These are phyloP conservation scores for Cercophora sp. DNA, from an alignment of 495 filamentous ascomycete genomes.

Conservation along the genomic window DNA sequence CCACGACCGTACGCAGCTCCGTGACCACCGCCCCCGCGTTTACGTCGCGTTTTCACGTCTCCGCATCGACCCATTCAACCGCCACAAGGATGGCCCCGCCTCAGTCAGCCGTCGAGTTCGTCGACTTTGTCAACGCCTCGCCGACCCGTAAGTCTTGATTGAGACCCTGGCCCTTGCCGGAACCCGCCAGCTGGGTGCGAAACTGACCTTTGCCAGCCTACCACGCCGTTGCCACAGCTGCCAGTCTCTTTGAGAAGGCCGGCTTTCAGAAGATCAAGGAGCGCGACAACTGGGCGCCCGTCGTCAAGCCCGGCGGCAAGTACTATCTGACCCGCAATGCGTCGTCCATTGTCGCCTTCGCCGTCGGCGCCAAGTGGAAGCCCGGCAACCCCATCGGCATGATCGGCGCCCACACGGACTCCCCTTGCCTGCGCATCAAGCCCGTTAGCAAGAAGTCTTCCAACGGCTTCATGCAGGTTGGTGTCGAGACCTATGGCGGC, in stretches of 20 bases:
- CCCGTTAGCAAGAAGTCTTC: constrained; percentile 80
- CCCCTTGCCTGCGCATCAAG: constrained; percentile 84
- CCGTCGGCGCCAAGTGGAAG: constrained; percentile 88
- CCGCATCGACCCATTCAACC: constrained; percentile 15
- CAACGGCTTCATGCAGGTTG: constrained; percentile 91
- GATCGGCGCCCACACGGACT: constrained; percentile 97
- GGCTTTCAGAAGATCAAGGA: constrained; percentile 90
- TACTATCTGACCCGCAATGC: constrained; percentile 95
- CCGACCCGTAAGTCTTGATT: constrained; percentile 70
- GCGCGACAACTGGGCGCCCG: constrained; percentile 79
- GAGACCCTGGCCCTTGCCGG: background rate
- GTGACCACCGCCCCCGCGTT: too few relatives aligned
- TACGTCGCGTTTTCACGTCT: background rate
- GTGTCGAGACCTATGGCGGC: constrained; percentile 93
- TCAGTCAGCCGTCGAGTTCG: constrained; percentile 71
- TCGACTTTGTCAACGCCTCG: constrained; percentile 91
- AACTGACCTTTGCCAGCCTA: constrained; percentile 82
- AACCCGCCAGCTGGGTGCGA: too few relatives aligned
- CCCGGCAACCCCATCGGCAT: constrained; percentile 91
- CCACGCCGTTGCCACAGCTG: constrained; percentile 82
- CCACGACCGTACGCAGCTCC: too few relatives aligned
- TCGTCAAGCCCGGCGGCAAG: constrained; percentile 80
- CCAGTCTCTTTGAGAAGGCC: constrained; percentile 67
- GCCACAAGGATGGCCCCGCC: constrained; percentile 53
- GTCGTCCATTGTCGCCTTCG: constrained; percentile 91